phyloP scores from a whole-genome alignment of 495 filamentous ascomycete species.

The Lepraria neglecta region DNA sequence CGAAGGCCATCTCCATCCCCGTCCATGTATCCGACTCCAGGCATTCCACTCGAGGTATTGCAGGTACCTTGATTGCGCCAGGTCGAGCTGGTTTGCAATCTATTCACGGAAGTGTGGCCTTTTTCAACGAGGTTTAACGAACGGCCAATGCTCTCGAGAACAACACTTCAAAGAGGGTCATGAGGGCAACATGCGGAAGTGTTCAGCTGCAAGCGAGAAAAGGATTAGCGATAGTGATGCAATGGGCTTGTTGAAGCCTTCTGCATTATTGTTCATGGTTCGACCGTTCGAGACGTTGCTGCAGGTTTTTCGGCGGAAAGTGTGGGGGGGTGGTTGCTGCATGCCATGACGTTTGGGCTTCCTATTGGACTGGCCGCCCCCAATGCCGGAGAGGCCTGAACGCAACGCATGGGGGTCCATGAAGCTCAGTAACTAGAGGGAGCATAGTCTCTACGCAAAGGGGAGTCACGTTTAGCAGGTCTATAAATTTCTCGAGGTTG shows the following conservation, averaged over 20 bases:
- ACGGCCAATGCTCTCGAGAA: background rate
- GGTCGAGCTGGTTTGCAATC: background rate
- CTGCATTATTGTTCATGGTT: background rate
- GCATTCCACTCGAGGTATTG: slow-evolving; percentile 2
- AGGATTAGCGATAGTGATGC: background rate
- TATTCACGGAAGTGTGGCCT: background rate
- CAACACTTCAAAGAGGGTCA: background rate
- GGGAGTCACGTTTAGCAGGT: background rate
- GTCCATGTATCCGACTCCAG: background rate
- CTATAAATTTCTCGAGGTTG: background rate
- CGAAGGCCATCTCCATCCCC: slow-evolving; percentile 19
- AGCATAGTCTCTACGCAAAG: slow-evolving; percentile 2
- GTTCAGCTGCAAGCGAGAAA: background rate
- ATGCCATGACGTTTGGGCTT: slow-evolving; percentile 1
- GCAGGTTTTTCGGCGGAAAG: slow-evolving; percentile 10
- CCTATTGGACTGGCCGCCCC: background rate
- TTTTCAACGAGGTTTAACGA: background rate
- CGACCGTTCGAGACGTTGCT: background rate
- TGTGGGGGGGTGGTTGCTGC: background rate
- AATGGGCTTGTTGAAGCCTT: slow-evolving; percentile 17
- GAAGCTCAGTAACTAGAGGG: slow-evolving; percentile 1
- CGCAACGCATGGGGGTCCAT: slow-evolving; percentile 7
- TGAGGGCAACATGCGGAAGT: background rate
- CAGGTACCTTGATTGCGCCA: background rate
- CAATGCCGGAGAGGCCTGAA: slow-evolving; percentile 5